Evolutionary conservation across 495 filamentous ascomycete species (phyloP).

Genomic region (Penicillium pulvis): DNA sequence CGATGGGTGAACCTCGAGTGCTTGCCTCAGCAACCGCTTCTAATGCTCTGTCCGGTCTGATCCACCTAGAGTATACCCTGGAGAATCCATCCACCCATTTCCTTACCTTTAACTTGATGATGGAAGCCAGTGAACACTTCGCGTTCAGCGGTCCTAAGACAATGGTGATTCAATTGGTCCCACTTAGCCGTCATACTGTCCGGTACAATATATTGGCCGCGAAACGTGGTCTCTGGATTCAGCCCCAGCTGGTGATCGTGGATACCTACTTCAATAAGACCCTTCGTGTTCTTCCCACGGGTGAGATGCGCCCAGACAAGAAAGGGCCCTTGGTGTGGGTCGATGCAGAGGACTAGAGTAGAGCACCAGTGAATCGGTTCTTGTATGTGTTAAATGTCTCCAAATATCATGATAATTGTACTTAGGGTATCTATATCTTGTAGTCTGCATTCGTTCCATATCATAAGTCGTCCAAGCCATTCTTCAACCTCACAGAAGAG

Average conservation of each 20-base stretch:
- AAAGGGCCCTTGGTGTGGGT: constrained; percentile 72
- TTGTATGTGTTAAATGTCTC: constrained; percentile 3
- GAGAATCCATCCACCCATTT: constrained; percentile 96
- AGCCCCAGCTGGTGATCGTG: constrained; percentile 70
- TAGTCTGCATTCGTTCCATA: neutral
- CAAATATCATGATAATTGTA: constrained; percentile 10
- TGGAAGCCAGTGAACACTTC: constrained; percentile 92
- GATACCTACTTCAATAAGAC: constrained; percentile 91
- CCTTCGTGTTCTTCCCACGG: constrained; percentile 68
- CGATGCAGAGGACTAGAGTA: constrained; percentile 47
- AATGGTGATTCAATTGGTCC: constrained; percentile 72
- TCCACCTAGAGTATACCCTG: constrained; percentile 68
- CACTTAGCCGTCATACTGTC: constrained; percentile 70
- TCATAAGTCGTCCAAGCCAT: neutral
- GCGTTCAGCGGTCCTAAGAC: constrained; percentile 90
- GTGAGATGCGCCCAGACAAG: constrained; percentile 74
- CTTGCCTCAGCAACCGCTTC: constrained; percentile 63
- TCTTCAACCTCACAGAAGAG: constrained; percentile 18
- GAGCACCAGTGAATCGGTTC: too few relatives aligned
- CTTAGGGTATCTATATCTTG: neutral
- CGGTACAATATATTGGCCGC: constrained; percentile 66
- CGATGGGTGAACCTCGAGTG: constrained; percentile 84
- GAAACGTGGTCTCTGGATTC: constrained; percentile 68
- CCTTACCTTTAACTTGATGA: constrained; percentile 84
- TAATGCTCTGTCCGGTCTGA: constrained; percentile 39